A percentile compares a stretch with the other conserved stretches of the same genome.
These are phyloP conservation scores for Candida nemodendra DNA, from an alignment of 805 yeast species.

Conservation along the genomic window DNA sequence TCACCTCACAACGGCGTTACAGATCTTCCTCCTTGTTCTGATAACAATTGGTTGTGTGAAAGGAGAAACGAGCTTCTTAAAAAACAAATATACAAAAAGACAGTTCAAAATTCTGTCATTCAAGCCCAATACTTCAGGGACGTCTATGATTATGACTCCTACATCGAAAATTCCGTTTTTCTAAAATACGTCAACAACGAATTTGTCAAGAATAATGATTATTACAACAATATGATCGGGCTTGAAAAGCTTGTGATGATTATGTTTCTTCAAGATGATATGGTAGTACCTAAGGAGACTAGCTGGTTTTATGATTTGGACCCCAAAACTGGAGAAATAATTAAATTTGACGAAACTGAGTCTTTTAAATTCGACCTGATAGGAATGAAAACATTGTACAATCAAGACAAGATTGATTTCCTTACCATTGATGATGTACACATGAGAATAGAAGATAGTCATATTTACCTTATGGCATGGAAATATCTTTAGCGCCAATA, in stretches of 20 bases:
- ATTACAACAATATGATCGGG: constrained; percentile 40
- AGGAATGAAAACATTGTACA: constrained; percentile 53
- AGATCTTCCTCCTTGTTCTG: constrained; percentile 62
- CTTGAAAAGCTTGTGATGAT: constrained; percentile 59
- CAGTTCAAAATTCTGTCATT: constrained; percentile 54
- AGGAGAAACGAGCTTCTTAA: constrained; percentile 53
- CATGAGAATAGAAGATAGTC: constrained; percentile 59
- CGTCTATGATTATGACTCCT: constrained; percentile 45
- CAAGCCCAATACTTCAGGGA: constrained; percentile 81
- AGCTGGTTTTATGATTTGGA: constrained; percentile 65
- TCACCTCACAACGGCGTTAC: constrained; percentile 77
- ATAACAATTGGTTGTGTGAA: constrained; percentile 57
- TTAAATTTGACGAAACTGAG: constrained; percentile 48
- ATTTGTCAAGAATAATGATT: constrained; percentile 30
- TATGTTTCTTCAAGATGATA: constrained; percentile 59
- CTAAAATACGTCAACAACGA: constrained; percentile 72
- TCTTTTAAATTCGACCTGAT: constrained; percentile 54
- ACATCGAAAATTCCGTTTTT: constrained; percentile 55
- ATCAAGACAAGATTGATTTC: constrained; percentile 45
- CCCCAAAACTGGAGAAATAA: constrained; percentile 37
- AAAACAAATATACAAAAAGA: constrained; percentile 56
- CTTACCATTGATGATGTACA: constrained; percentile 55
- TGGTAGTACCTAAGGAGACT: constrained; percentile 69
- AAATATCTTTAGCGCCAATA: constrained; percentile 51
- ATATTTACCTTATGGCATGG: constrained; percentile 42